Base-by-base conservation (phyloP, 78 protist genomes). In the Dictyostelium brefeldianum region DNA sequence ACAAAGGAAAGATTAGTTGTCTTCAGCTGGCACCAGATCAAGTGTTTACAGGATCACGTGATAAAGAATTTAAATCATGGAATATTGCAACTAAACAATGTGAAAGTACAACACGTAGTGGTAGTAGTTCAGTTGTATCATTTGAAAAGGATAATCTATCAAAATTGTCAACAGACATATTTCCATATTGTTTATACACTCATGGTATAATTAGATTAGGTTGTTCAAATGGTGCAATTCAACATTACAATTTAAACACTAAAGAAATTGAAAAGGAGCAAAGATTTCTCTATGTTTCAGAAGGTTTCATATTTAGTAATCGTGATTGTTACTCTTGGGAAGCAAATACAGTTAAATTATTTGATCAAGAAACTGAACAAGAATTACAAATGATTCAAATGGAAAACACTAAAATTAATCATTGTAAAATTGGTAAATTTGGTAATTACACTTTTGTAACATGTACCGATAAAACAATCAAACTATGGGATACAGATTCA, bases 141-240 rank as follows among this genome's bases (percentile, higher is more conserved):
- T 85, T 85, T 53, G 92, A 85, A 75, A 85, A 62, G 5, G 92
- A 75, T 47, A 71, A 71, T 70, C 53, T 53, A 41, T 53, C 90
- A 25, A 83, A 53, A 36, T 12, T 69, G 7, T 20, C 48, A 14
- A 69, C 29, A 3, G 69, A 82, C 15, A 46, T 69, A 7, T 82
- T 82, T 36, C 89, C 89, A 4, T 67, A 82, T 22, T 82, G 80
- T 67, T 20, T 82, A 7, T 31, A 8, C 8, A 51, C 18, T 48
- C 43, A 22, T 51, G 41, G 56, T 22, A 48, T 81, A 7, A 14
- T 85, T 18, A 54, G 92, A 27, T 22, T 75, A 29, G 92, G 92
- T 12, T 62, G 20, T 67, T 59, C 78, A 8, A 85, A 85, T 75
- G 92, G 92, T 2, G 43, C 54, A 0, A 75, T 85, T 67, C 71